Percentiles rank a stretch among this genome's conserved stretches.
Conservation (phyloP, 768 basidiomycete genomes). For the Macrolepiota dolichaula region DNA sequence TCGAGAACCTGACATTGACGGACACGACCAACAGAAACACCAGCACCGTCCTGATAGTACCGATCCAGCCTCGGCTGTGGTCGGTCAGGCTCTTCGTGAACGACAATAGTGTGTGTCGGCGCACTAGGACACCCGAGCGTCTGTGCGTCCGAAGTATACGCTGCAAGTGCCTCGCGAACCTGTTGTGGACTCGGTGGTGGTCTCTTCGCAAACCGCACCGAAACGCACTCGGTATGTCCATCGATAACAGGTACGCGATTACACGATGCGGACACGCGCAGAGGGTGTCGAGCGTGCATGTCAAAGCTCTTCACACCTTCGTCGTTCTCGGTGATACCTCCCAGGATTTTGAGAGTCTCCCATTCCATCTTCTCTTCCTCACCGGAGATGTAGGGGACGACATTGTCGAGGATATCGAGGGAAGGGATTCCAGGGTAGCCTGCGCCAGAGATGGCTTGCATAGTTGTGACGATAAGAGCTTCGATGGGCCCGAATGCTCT, state of each 20-base stretch:
- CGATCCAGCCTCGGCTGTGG: slow-evolving; percentile 94
- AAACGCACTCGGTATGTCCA: slow-evolving; percentile 90
- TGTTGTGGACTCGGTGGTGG: slow-evolving; percentile 87
- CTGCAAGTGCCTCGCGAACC: slow-evolving; percentile 74
- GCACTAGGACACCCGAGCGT: slow-evolving; percentile 78
- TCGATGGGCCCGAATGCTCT: slow-evolving; percentile 93
- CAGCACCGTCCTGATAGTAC: slow-evolving; percentile 86
- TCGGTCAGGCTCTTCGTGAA: slow-evolving; percentile 91
- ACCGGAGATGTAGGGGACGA: slow-evolving; percentile 90
- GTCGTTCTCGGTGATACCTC: slow-evolving; percentile 63
- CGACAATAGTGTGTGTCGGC: slow-evolving; percentile 77
- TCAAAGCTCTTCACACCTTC: slow-evolving; percentile 67
- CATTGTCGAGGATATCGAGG: slow-evolving; percentile 93
- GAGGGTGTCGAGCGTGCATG: slow-evolving; percentile 73
- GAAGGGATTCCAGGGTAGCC: slow-evolving; percentile 95
- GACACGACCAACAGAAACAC: slow-evolving; percentile 87
- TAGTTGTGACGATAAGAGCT: slow-evolving; percentile 85
- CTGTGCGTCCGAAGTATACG: slow-evolving; percentile 76
- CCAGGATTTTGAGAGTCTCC: slow-evolving; percentile 97
- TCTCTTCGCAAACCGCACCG: slow-evolving; percentile 73
- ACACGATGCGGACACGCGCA: slow-evolving; percentile 90
- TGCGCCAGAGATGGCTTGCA: slow-evolving; percentile 96
- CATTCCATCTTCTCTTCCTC: slow-evolving; percentile 99
- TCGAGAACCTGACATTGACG: slow-evolving; percentile 90
- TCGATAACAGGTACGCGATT: slow-evolving; percentile 96